Evolutionary conservation across 148 eudicot species (phyloP), one percentile per base, ranked within the genome.

Genomic region (Nepenthes mirabilis): DNA sequence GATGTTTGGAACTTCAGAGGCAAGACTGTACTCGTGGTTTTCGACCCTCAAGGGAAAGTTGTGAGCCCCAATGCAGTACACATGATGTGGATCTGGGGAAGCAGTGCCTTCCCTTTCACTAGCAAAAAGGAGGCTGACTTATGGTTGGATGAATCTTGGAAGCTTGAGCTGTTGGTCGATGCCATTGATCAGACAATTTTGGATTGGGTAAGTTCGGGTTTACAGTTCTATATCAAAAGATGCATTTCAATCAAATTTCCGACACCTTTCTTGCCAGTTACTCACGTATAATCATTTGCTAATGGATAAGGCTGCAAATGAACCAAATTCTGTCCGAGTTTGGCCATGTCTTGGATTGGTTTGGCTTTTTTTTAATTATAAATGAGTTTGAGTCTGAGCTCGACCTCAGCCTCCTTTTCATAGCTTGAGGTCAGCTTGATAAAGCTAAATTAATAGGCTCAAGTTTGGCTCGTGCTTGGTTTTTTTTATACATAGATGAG

Each of bases 61-160:
- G 61, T 82, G 56, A 80, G 78, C 68, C 85, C 84, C 0, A 85
- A 85, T 55, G 91, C 91, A 1, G 67, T 82, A 56, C 87, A 82
- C 66, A 85, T 85, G 91, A 85, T 85, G 91, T 78, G 80, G 83
- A 82, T 82, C 9, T 85, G 91, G 91, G 83, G 82, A 60, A 80
- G 77, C 70, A 61, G 45, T 7, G 87, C 91, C 23, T 85, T 85
- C 37, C 87, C 87, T 52, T 85, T 85, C 63, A 80, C 85, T n/a
- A 82, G 72, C 60, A 11, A 6, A 1, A 73, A 79, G 63, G 91
- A 85, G 58, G 74, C 67, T 47, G 54, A 34, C 37, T 71, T 85
- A n/a, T 85, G 91, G 91, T 70, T 50, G 63, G 81, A 69, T 32
- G 85, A 82, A 58, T 57, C 65, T 56, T 85, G 91, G 91, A 82